These are phyloP conservation scores for Laguncularia racemosa DNA, from an alignment of 345 rosid genomes.

Conservation along the genomic window DNA sequence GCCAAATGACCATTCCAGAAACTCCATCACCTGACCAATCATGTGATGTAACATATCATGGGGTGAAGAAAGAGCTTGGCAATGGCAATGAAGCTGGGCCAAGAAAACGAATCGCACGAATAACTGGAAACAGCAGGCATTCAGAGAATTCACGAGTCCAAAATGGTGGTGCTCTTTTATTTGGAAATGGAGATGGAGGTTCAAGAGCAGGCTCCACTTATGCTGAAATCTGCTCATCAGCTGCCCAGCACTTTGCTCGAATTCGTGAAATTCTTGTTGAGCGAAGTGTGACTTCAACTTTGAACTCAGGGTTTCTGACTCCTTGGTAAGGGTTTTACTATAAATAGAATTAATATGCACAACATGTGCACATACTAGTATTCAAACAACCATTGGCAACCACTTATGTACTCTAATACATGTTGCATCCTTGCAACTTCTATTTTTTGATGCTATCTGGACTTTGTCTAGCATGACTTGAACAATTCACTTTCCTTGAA, in stretches of 20 bases:
- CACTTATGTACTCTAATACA: no score
- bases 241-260: constrained; percentile 87
- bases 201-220: constrained; percentile 62
- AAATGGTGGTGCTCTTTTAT: constrained; percentile 48
- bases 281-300: constrained; percentile 77
- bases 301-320: constrained; percentile 88
- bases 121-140: constrained; percentile 45
- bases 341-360: not conserved
- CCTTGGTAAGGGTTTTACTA: constrained; percentile 63
- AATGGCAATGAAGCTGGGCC: constrained; percentile 65
- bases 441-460: no score
- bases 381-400: no score
- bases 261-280: constrained; percentile 92
- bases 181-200: constrained; percentile 51
- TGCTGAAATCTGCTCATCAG: constrained; percentile 75
- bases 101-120: constrained; percentile 66
- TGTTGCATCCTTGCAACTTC: no score
- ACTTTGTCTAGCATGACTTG: no score
- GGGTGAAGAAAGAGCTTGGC: constrained; percentile 63
- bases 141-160: constrained; percentile 46
- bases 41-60: constrained; percentile 41
- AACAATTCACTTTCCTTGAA: no score
- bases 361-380: not conserved
- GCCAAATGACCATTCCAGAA: constrained; percentile 87
- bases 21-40: constrained; percentile 99